phyloP scores from a whole-genome alignment of 768 basidiomycete genomes.

The Mycena galericulata region DNA sequence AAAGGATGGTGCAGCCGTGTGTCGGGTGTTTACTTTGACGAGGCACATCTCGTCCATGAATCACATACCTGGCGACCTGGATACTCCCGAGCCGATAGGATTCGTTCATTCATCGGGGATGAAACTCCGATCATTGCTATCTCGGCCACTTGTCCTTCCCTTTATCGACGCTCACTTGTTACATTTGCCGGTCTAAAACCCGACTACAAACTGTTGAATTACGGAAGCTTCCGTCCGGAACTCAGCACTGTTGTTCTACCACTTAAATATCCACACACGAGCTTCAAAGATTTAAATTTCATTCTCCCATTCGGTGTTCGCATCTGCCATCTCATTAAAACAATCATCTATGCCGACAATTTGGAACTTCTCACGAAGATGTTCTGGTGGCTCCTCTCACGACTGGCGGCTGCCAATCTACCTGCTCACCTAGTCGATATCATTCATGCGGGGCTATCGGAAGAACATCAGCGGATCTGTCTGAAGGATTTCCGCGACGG shows the following conservation, averaged over 20 bases:
- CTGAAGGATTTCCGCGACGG: slow-evolving; percentile 30
- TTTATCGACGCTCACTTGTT: slow-evolving; percentile 31
- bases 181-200: slow-evolving; percentile 19
- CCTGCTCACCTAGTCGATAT: slow-evolving; percentile 33
- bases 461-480: slow-evolving; percentile 26
- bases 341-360: slow-evolving; percentile 33
- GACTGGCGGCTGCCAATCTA: slow-evolving; percentile 8
- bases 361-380: too few relatives aligned
- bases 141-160: slow-evolving; percentile 33
- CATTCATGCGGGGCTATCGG: slow-evolving; percentile 37
- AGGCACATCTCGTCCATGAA: slow-evolving; percentile 35
- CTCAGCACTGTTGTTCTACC: slow-evolving; percentile 31
- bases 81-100: slow-evolving; percentile 24
- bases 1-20: slow-evolving; percentile 29
- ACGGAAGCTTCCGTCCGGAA: slow-evolving; percentile 36
- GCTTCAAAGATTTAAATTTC: slow-evolving; percentile 36
- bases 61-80: slow-evolving; percentile 30
- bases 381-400: slow-evolving; percentile 36
- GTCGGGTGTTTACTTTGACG: slow-evolving; percentile 39
- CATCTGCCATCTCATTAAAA: slow-evolving; percentile 9
- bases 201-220: slow-evolving; percentile 34
- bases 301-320: slow-evolving; percentile 25
- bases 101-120: slow-evolving; percentile 27
- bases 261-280: slow-evolving; percentile 27
- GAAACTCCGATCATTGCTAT: slow-evolving; percentile 31